Evolutionary conservation across 2,329 filamentous ascomycete species (phyloP).

Genomic region (Penicillium sp.): DNA sequence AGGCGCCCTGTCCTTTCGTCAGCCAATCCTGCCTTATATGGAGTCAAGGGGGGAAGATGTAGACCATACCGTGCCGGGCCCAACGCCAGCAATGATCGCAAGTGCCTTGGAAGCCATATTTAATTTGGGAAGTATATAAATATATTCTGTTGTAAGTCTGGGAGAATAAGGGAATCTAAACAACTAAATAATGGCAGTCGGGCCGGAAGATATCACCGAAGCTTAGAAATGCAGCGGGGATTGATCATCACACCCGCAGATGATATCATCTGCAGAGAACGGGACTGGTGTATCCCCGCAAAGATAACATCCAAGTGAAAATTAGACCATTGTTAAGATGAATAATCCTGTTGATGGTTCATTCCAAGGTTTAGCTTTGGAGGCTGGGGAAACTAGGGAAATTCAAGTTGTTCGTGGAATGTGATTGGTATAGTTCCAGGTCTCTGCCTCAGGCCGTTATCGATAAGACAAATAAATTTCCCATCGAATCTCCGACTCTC

Average conservation of each 20-base stretch:
- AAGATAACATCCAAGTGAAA: neutral
- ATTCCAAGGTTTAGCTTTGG: neutral
- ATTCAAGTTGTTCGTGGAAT: neutral
- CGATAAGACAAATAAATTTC: constrained; percentile 27
- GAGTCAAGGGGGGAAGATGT: neutral
- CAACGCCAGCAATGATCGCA: constrained; percentile 49
- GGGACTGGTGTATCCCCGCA: constrained; percentile 11
- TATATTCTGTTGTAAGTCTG: neutral
- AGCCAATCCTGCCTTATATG: neutral
- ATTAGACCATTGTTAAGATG: constrained; percentile 2
- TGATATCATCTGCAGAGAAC: constrained; percentile 22
- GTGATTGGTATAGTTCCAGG: neutral
- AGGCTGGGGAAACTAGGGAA: neutral
- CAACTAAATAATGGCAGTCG: constrained; percentile 11
- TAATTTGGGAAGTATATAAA: neutral
- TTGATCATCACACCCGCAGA: constrained; percentile 23
- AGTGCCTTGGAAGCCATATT: constrained; percentile 41
- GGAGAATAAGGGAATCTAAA: neutral
- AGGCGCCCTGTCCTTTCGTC: constrained; percentile 54
- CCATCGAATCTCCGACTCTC: constrained; percentile 14
- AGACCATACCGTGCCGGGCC: constrained; percentile 43
- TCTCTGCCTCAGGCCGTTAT: constrained; percentile 19
- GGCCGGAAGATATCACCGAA: constrained; percentile 9
- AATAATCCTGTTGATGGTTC: neutral
- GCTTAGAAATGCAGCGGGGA: constrained; percentile 27